A percentile compares a stretch with the other conserved stretches of the same genome.
Evolutionary conservation across 2,329 filamentous ascomycete genomes (phyloP).

Genomic region (Aspergillus sojae): DNA sequence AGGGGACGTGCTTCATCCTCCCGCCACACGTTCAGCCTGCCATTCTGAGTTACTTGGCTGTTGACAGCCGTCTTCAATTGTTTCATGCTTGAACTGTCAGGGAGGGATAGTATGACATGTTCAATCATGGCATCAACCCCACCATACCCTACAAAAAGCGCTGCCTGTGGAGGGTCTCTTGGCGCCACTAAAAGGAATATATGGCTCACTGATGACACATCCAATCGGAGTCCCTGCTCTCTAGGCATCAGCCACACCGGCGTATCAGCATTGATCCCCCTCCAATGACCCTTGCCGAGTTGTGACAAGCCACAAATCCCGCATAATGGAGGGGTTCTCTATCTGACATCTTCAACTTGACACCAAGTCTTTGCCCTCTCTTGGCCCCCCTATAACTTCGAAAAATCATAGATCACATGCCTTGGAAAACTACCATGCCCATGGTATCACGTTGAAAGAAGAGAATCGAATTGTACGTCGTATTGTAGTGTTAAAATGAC

Average conservation of each 20-base stretch:
- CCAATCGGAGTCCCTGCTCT: neutral
- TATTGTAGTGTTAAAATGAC: neutral
- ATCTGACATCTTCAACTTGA: neutral
- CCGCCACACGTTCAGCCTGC: neutral
- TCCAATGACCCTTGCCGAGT: neutral
- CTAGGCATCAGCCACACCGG: slow-evolving; percentile 3
- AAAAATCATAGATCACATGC: neutral
- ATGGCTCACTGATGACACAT: neutral
- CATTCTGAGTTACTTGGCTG: neutral
- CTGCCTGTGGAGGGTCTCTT: neutral
- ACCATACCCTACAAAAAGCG: neutral
- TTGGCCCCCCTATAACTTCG: neutral
- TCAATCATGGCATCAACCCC: neutral
- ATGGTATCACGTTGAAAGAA: neutral
- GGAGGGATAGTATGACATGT: neutral
- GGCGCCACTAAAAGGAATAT: slow-evolving; percentile 1
- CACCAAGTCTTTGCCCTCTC: no score
- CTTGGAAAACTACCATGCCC: neutral
- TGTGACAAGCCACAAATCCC: slow-evolving; percentile 6
- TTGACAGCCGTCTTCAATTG: neutral
- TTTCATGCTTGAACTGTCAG: neutral
- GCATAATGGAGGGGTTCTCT: neutral
- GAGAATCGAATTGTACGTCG: neutral
- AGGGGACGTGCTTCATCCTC: neutral
- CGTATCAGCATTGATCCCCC: neutral